phyloP scores from a whole-genome alignment of 768 basidiomycete genomes.

The Lentinula aciculospora region DNA sequence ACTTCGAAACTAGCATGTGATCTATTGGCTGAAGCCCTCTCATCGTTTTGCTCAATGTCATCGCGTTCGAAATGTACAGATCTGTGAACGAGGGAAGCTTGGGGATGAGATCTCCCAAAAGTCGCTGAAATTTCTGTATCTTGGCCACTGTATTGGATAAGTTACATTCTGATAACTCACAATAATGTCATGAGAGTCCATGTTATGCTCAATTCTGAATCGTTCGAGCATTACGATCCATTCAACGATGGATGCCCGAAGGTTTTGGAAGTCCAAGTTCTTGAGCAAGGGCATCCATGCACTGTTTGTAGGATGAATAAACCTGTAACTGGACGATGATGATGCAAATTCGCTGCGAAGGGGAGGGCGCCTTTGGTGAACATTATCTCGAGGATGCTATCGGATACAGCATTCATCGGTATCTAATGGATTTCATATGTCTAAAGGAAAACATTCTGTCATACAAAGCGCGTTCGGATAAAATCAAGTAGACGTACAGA shows the following conservation, averaged over 20 bases:
- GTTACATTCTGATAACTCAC: background rate
- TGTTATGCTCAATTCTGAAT: background rate
- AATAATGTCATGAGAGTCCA: background rate
- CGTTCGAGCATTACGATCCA: background rate
- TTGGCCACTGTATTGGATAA: background rate
- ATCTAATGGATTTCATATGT: background rate
- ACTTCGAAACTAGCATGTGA: background rate
- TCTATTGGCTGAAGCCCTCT: background rate
- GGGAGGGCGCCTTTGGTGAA: background rate
- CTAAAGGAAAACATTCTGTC: too few species aligned
- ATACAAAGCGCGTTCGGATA: too few species aligned
- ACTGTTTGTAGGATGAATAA: background rate
- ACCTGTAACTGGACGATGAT: background rate
- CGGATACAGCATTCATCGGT: background rate
- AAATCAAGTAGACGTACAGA: constrained; percentile 17
- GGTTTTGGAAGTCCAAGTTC: background rate
- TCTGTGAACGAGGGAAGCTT: background rate
- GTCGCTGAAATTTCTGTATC: background rate
- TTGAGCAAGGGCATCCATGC: background rate
- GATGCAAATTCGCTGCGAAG: background rate
- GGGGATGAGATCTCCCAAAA: background rate
- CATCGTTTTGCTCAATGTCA: background rate
- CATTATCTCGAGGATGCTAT: background rate
- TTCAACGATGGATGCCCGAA: background rate
- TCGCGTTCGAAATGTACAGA: background rate